Base-by-base conservation (phyloP, 306 rosid species). In the Lathyrus tuberosus region DNA sequence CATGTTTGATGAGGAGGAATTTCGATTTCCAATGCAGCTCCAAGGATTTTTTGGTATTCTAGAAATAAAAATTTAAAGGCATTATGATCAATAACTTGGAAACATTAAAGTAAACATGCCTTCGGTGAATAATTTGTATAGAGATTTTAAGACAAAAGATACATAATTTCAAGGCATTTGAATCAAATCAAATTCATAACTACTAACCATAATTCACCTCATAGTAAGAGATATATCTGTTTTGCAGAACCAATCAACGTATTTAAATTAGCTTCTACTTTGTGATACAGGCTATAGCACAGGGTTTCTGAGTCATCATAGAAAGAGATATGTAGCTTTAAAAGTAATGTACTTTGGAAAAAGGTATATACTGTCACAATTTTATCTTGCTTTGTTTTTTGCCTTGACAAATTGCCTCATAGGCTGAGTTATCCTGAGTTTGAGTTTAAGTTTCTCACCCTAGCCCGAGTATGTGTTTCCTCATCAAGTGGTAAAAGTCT, bases 321-420 rank as follows among this genome's bases (percentile, higher is more conserved):
- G 74, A 81, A 93, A 79, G 91, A 90, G 98, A 93, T 86, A 79
- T 62, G 79, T 93, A 69, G 97, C 98, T 74, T 84, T 93, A 49
- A 90, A 86, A 80, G 81, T 93, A 61, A 86, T 90, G 97, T 93
- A 90, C 72, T 90, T 93, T 65, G 97, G 98, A 31, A 78, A 74
- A 76, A 90, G 98, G 98, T 93, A 89, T 52, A 31, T 22, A 48
- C 15, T 70, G 30, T 81, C 51, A 30, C 75, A 52, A 24, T 66
- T 47, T 40, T 69, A 73, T 77, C 48, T 28, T 52, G 14, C 60
- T 65, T 49, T 69, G 43, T 67, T 59, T 44, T 72, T 59, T 63
- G 68, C 22, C 71, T 41, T 42, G 12, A 62, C 53, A 33, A 17
- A 56, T 66, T 77, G 14, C 31, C 37, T 6, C 51, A 41, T 54